Base-by-base conservation (phyloP, 345 rosid species). In the Toxicodendron radicans region DNA sequence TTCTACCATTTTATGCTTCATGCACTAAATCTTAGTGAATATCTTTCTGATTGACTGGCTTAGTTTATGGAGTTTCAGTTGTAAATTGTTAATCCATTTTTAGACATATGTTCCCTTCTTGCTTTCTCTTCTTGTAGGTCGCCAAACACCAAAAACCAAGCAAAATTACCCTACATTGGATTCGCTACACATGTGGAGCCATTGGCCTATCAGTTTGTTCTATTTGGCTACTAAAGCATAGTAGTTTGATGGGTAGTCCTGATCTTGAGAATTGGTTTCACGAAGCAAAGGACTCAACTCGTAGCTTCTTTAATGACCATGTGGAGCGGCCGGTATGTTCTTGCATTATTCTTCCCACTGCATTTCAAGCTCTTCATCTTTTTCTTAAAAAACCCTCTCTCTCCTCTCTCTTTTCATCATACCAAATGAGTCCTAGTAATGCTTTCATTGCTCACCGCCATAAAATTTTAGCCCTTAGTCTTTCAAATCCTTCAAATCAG, bases 311-410 rank as follows among this genome's bases (percentile, higher is more conserved):
- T 64, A 83, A 78, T 72, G 94, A 90, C 58, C 99, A 95, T 81
- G 97, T 95, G 77, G 94, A 95, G 87, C 99, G 85, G 82, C 99
- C 97, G 86, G 99, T 95, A 90, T 71, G 68, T 72, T 51, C 48
- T 17, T 63, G 18, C 51, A 66, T 75, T 38, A 73, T 72, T 83
- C 64, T 79, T 64, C 5, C 41, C 5, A 35, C 41, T 4, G 5
- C 3, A 38, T 38, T 38, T 38, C 43, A 38, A 38, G 8, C 8
- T 38, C 43, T 38, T 38, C 43, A 38, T 38, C 43, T 38, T 38
- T 38, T 38, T 38, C 43, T 38, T 38, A 38, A 38, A 8, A 38
- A 38, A 38, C 6, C 43, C 43, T 5, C 43, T 7, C 43, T 38
- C 43, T 38, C 5, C 7, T 8, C 43, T 38, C 43, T 38, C 43